A percentile compares a stretch with the other conserved stretches of the same genome.
Evolutionary conservation across 2,329 filamentous ascomycete genomes (phyloP).

Genomic region (Fusarium sp.): DNA sequence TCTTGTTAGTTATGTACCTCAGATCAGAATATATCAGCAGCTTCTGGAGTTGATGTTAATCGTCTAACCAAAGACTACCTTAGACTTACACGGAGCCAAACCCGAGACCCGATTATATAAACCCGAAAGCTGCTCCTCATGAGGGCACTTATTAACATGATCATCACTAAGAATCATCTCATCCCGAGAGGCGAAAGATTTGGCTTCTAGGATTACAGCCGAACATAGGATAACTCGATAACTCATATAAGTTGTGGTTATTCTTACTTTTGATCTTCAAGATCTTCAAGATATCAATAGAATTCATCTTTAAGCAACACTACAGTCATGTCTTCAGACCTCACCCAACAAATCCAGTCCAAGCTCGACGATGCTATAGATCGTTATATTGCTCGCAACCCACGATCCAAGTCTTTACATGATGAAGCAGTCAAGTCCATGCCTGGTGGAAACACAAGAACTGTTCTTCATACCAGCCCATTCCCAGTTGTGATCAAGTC

Average conservation of each 20-base stretch:
- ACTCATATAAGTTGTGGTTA: not conserved
- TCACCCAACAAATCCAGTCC: conserved; percentile 34
- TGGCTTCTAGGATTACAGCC: not conserved
- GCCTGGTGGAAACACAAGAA: conserved; percentile 61
- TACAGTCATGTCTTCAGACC: conserved; percentile 35
- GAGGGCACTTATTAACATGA: not conserved
- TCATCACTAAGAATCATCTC: not conserved
- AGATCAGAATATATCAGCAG: too few relatives aligned
- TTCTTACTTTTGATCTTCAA: not conserved
- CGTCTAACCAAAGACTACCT: not conserved
- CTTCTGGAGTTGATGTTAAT: not conserved
- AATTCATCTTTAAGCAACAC: not conserved
- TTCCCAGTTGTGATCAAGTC: conserved; percentile 58
- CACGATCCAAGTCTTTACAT: conserved; percentile 54
- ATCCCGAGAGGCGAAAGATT: conserved; percentile 26
- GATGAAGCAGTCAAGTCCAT: conserved; percentile 52
- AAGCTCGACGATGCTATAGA: conserved; percentile 51
- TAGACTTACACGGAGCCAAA: conserved; percentile 11
- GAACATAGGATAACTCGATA: not conserved
- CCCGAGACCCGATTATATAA: conserved; percentile 37
- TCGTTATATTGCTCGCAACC: conserved; percentile 53
- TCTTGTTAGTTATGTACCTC: rapidly evolving
- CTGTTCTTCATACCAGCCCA: conserved; percentile 57
- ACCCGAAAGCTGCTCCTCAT: conserved; percentile 20
- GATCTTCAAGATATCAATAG: not conserved